Percentiles rank a stretch among this genome's conserved stretches.
Evolutionary conservation across 208 protist genomes (phyloP).

Genomic region (Giardia muris): DNA sequence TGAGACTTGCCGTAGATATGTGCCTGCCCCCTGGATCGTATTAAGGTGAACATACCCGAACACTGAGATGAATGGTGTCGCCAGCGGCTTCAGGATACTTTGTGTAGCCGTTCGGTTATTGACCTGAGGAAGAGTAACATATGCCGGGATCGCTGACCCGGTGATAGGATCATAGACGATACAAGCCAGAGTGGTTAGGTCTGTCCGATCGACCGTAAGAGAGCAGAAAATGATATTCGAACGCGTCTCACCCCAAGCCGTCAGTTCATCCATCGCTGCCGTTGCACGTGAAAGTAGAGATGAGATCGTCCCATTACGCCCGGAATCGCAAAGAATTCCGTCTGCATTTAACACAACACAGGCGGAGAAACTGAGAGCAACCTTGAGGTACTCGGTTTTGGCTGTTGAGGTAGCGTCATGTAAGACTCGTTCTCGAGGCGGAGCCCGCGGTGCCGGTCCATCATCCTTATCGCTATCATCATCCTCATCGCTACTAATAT

Average conservation of each 20-base stretch:
- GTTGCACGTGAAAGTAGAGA: background rate
- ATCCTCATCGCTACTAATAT: background rate
- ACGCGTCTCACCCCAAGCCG: background rate
- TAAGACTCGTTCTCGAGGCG: background rate
- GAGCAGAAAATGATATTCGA: background rate
- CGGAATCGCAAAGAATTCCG: background rate
- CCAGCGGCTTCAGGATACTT: background rate
- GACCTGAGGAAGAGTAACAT: background rate
- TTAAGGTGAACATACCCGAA: constrained; percentile 2
- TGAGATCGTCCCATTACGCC: background rate
- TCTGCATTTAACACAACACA: background rate
- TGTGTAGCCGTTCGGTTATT: background rate
- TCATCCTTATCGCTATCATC: background rate
- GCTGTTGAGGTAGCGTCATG: background rate
- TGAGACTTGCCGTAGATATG: background rate
- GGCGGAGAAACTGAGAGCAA: background rate
- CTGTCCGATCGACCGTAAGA: background rate
- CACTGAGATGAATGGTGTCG: background rate
- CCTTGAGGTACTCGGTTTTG: background rate
- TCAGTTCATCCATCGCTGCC: background rate
- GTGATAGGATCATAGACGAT: background rate
- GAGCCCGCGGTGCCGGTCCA: background rate
- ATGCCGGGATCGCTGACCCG: background rate
- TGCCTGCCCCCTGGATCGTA: background rate
- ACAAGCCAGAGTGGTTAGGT: background rate